Conservation (phyloP, 2,329 filamentous ascomycete species). For the Fusarium sp. region DNA sequence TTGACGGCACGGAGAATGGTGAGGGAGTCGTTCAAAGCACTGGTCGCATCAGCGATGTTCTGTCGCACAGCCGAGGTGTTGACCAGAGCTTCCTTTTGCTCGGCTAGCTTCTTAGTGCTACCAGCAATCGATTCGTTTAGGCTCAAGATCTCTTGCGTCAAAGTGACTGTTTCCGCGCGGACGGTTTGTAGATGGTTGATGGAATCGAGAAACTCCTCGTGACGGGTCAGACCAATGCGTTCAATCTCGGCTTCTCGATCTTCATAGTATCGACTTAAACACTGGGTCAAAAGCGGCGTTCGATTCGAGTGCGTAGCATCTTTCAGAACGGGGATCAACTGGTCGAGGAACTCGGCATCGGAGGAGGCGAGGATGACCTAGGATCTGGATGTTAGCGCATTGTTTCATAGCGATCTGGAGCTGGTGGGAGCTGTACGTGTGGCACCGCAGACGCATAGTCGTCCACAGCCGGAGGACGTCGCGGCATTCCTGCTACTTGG, state of each 20-base stretch:
- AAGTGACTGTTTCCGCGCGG: constrained; percentile 86
- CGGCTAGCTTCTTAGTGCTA: constrained; percentile 92
- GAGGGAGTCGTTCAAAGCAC: constrained; percentile 89
- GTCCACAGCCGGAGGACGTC: constrained; percentile 60
- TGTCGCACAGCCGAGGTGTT: constrained; percentile 92
- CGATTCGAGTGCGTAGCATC: constrained; percentile 84
- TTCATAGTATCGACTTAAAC: constrained; percentile 77
- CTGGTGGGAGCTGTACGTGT: constrained; percentile 53
- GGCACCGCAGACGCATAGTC: constrained; percentile 62
- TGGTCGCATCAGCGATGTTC: constrained; percentile 93
- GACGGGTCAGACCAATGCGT: constrained; percentile 91
- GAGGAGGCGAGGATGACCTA: constrained; percentile 94
- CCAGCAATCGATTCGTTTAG: constrained; percentile 95
- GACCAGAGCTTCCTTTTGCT: constrained; percentile 93
- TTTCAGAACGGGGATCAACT: constrained; percentile 92
- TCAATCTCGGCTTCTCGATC: constrained; percentile 94
- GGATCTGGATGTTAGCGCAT: constrained; percentile 20
- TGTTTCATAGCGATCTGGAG: constrained; percentile 5
- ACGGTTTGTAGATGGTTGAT: constrained; percentile 95
- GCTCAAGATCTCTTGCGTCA: constrained; percentile 91
- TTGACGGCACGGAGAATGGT: constrained; percentile 94
- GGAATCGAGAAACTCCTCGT: constrained; percentile 94
- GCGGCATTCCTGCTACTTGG: constrained; percentile 55
- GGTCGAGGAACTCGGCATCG: constrained; percentile 94
- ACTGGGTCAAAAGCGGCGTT: constrained; percentile 79